Percentiles rank a stretch among this genome's conserved stretches.
Evolutionary conservation across 2,329 filamentous ascomycete genomes (phyloP).

Genomic region (Xylariales sp.): DNA sequence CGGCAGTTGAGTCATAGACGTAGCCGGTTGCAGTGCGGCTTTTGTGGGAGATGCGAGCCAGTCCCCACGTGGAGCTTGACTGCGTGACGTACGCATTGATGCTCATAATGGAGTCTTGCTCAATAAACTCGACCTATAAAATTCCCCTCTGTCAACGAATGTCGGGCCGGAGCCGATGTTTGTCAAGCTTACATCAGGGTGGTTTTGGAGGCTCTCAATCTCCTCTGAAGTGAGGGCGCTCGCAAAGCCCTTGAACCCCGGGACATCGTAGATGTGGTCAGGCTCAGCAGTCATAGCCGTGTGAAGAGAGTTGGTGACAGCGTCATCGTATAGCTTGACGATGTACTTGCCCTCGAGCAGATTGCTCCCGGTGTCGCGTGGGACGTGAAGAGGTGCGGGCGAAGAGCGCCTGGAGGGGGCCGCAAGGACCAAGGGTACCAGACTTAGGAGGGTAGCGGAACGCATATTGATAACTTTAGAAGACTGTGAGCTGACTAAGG

Average conservation of each 20-base stretch:
- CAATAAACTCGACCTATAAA: conserved; percentile 51
- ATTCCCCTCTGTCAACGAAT: conserved; percentile 29
- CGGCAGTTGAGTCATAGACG: conserved; percentile 56
- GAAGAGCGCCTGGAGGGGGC: conserved; percentile 48
- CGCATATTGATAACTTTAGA: conserved; percentile 43
- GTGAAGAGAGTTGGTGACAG: conserved; percentile 49
- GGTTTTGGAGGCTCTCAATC: conserved; percentile 54
- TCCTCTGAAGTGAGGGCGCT: conserved; percentile 57
- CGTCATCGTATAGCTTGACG: conserved; percentile 56
- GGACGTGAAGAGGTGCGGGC: conserved; percentile 49
- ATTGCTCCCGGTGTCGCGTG: conserved; percentile 40
- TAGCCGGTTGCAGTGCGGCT: conserved; percentile 51
- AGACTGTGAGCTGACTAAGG: conserved; percentile 5
- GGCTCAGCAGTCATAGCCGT: conserved; percentile 46
- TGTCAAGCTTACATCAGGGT: conserved; percentile 53
- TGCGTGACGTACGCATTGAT: conserved; percentile 52
- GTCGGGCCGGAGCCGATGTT: background rate
- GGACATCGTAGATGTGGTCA: conserved; percentile 50
- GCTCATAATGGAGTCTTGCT: conserved; percentile 50
- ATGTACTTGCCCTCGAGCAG: conserved; percentile 58
- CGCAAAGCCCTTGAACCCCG: conserved; percentile 57
- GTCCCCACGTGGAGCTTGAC: conserved; percentile 56
- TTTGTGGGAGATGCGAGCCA: conserved; percentile 58
- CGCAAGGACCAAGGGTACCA: conserved; percentile 48
- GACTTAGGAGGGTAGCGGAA: conserved; percentile 41